Evolutionary conservation across 192 early-diverging fungal genomes (phyloP).

Genomic region (Cetraspora pellucida): DNA sequence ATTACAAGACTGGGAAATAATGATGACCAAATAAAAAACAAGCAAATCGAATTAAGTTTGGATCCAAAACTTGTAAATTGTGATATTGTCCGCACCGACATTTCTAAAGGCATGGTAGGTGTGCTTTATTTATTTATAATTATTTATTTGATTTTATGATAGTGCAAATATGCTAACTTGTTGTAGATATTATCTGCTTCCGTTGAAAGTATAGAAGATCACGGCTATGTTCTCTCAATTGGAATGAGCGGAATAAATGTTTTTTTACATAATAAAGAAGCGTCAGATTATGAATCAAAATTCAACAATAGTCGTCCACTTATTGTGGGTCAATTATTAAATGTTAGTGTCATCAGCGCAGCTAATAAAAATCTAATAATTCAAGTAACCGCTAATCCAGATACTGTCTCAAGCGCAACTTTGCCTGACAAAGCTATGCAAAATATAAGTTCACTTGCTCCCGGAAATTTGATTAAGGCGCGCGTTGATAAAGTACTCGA

Average conservation of each 20-base stretch:
- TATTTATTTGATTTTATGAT: not conserved
- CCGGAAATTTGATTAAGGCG: slow-evolving; percentile 73
- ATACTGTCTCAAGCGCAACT: slow-evolving; percentile 52
- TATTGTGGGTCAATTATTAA: slow-evolving; percentile 75
- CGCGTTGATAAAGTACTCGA: slow-evolving; percentile 65
- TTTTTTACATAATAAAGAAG: slow-evolving; percentile 74
- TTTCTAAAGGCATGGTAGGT: slow-evolving; percentile 69
- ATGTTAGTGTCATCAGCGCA: slow-evolving; percentile 63
- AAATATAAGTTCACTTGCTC: slow-evolving; percentile 76
- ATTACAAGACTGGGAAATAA: slow-evolving; percentile 58
- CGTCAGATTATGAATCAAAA: slow-evolving; percentile 62
- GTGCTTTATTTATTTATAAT: not conserved
- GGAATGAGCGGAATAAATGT: slow-evolving; percentile 71
- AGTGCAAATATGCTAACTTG: not conserved
- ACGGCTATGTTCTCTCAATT: slow-evolving; percentile 82
- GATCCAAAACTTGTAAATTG: slow-evolving; percentile 79
- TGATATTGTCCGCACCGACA: slow-evolving; percentile 62
- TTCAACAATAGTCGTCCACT: slow-evolving; percentile 64
- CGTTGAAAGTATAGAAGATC: slow-evolving; percentile 88
- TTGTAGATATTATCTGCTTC: slow-evolving; percentile 62
- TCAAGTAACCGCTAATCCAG: slow-evolving; percentile 66
- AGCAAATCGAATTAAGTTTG: slow-evolving; percentile 74
- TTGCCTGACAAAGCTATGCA: slow-evolving; percentile 50
- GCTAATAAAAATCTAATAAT: slow-evolving; percentile 66
- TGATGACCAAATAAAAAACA: slow-evolving; percentile 43